Conservation (phyloP, 257 asterid genomes). For the Ilex aquifolium region DNA sequence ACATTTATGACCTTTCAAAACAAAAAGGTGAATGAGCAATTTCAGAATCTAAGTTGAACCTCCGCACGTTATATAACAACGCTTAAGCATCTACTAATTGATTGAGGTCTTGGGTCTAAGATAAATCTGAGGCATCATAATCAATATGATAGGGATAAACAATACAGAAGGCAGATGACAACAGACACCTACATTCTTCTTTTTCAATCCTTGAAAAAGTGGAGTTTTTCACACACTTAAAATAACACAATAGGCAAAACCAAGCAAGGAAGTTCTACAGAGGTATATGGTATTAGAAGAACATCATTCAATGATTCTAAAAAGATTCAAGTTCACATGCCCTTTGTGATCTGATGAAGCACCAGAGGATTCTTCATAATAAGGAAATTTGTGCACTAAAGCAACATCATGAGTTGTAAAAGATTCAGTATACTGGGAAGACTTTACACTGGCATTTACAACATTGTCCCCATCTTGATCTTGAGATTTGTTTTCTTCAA, state of each 20-base stretch:
- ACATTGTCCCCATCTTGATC: slow-evolving; percentile 50
- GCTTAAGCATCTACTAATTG: not conserved
- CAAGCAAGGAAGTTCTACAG: too few relatives aligned
- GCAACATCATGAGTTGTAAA: slow-evolving; percentile 3
- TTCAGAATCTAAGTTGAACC: not conserved
- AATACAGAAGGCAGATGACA: not conserved
- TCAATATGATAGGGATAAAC: not conserved
- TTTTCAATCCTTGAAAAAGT: not conserved
- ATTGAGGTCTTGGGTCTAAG: not conserved
- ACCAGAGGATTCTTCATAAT: not conserved
- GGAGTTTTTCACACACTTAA: too few relatives aligned
- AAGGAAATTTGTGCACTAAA: not conserved
- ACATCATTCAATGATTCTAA: not conserved
- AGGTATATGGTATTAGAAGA: not conserved
- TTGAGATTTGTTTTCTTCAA: slow-evolving; percentile 57
- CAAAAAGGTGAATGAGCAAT: not conserved
- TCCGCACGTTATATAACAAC: not conserved
- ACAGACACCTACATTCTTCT: not conserved
- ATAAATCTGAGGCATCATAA: not conserved
- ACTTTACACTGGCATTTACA: slow-evolving; percentile 29
- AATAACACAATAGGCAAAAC: too few relatives aligned
- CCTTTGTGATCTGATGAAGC: not conserved
- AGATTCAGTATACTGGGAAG: slow-evolving; percentile 44
- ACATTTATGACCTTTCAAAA: too few relatives aligned
- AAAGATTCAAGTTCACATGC: not conserved